Evolutionary conservation across 208 protist genomes (phyloP), one percentile per base, ranked within the genome.

Genomic region (Wallacemonas rigidus): DNA sequence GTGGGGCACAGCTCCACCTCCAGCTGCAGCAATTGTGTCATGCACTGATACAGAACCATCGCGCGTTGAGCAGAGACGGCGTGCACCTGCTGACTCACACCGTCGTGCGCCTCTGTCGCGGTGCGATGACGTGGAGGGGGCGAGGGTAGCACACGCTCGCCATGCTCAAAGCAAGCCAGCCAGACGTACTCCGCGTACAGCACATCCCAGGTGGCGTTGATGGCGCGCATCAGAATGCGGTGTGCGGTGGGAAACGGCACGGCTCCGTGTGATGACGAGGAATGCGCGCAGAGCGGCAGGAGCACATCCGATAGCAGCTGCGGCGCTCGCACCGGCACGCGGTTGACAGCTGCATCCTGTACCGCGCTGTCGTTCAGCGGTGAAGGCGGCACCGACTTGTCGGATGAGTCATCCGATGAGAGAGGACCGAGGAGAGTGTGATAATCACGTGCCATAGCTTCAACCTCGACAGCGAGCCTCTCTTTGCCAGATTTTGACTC

Each of bases 131-230:
- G 26, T 26, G 26, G 26, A 26, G 26, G 26, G 26, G 26, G 26
- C 26, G 26, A 26, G 26, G 26, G 26, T 26, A 26, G 26, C 26
- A 26, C 45, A 12, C 12, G 45, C 5, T 69, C 35, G 35, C 47
- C 63, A 26, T 62, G 45, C 53, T 74, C 60, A 60, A 75, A 75
- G 51, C 39, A 61, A 7, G 60, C 15, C 5, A 58, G 51, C 70
- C 70, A 75, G 36, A 63, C 55, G 39, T 56, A 60, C 7, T 69
- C 40, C 6, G 45, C 35, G 41, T 64, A 75, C 17, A 63, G 48
- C 48, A 68, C 70, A 8, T 67, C 70, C 57, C 70, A 75, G 14
- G 56, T 56, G 3, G 56, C 54, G n/a, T 26, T 7, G 14, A 72
- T 3, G 4, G 69, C 53, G 41, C 5, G 60, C 3, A 12, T 6